Conservation (phyloP, 2,329 filamentous ascomycete species). For the Ophiostoma sp. region DNA sequence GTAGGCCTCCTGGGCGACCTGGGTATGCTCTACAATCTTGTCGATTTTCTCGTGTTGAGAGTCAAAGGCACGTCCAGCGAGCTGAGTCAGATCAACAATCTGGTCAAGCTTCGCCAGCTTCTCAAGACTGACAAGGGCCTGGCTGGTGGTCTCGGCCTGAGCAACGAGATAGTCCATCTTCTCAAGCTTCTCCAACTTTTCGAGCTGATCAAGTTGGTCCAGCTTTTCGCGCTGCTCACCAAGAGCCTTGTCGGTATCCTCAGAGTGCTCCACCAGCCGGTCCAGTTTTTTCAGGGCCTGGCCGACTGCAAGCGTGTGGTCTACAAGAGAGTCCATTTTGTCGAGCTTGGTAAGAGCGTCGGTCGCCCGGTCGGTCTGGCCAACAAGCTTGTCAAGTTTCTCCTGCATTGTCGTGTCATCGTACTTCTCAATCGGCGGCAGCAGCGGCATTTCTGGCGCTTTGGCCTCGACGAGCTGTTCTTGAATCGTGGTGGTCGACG, state of each 20-base stretch:
- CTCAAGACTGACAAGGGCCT: slow-evolving; percentile 57
- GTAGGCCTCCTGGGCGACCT: slow-evolving; percentile 14
- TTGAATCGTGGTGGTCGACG: slow-evolving; percentile 56
- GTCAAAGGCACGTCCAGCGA: slow-evolving; percentile 29
- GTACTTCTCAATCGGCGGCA: slow-evolving; percentile 62
- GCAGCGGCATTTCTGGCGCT: slow-evolving; percentile 58
- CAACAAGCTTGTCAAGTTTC: slow-evolving; percentile 59
- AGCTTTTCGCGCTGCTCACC: slow-evolving; percentile 17
- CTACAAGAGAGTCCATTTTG: slow-evolving; percentile 74
- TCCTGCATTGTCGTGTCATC: slow-evolving; percentile 63
- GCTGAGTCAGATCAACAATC: slow-evolving; percentile 22
- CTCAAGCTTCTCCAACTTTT: slow-evolving; percentile 18
- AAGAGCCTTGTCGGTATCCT: slow-evolving; percentile 25
- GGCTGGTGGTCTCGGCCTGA: slow-evolving; percentile 64
- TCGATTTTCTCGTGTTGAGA: slow-evolving; percentile 28
- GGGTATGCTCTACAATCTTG: slow-evolving; percentile 23
- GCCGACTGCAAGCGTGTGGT: slow-evolving; percentile 26
- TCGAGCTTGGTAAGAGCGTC: slow-evolving; percentile 74
- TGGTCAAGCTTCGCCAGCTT: slow-evolving; percentile 29
- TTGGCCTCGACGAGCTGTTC: slow-evolving; percentile 63
- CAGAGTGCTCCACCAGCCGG: slow-evolving; percentile 29
- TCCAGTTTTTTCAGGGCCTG: slow-evolving; percentile 26
- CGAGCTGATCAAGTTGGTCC: slow-evolving; percentile 23
- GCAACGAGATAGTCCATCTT: slow-evolving; percentile 54
- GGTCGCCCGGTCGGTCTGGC: slow-evolving; percentile 63